Conservation (phyloP, 1,284 basidiomycete genomes). For the Apiotrichum domesticum region DNA sequence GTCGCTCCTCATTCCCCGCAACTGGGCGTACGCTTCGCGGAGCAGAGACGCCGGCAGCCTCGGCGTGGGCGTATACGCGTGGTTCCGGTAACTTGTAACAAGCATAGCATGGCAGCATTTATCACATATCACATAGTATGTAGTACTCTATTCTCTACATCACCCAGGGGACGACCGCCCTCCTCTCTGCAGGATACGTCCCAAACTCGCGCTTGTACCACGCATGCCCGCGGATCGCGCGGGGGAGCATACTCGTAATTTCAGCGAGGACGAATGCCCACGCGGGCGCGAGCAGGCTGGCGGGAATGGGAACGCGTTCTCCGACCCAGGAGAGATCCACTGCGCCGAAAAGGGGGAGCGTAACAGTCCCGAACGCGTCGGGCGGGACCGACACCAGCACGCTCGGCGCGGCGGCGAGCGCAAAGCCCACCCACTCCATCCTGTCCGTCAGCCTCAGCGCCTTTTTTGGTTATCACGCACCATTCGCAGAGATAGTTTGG, state of each 20-base stretch:
- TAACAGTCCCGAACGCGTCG: neutral
- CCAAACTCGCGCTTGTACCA: conserved; percentile 73
- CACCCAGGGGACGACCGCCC: conserved; percentile 61
- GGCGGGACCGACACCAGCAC: conserved; percentile 17
- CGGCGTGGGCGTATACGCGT: conserved; percentile 37
- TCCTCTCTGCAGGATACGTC: conserved; percentile 61
- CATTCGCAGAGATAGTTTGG: conserved; percentile 90
- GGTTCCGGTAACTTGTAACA: conserved; percentile 29
- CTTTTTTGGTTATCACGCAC: conserved; percentile 22
- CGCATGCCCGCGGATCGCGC: conserved; percentile 68
- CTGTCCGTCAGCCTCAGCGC: conserved; percentile 31
- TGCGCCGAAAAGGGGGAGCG: neutral
- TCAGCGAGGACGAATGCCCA: conserved; percentile 71
- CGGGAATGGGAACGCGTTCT: neutral
- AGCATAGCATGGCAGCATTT: neutral
- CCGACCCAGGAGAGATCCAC: neutral
- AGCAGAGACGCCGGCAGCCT: conserved; percentile 2
- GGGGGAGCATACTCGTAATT: conserved; percentile 65
- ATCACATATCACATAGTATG: neutral
- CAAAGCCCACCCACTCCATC: conserved; percentile 77
- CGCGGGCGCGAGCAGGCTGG: conserved; percentile 54
- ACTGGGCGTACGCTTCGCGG: conserved; percentile 41
- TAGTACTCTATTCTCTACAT: conserved; percentile 43
- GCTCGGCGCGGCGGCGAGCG: conserved; percentile 52
- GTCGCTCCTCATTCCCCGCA: conserved; percentile 37